Base-by-base conservation (phyloP, 768 basidiomycete genomes). In the Obba rivulosa region DNA sequence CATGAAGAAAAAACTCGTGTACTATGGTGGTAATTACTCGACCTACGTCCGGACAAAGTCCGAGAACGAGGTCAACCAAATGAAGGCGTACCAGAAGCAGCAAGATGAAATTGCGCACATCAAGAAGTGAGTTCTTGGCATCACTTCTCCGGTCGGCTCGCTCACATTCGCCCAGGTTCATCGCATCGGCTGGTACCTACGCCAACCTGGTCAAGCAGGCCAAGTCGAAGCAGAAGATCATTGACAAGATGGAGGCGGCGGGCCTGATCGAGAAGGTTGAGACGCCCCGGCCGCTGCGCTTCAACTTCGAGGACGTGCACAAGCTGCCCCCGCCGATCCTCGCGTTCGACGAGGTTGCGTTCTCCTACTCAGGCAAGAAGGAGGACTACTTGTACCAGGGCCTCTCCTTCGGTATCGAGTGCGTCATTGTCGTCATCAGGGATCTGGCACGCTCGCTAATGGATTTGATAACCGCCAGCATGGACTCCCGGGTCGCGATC, bases 221-320 rank as follows among this genome's bases (percentile, higher is more conserved):
- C 57, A 97, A 99, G 73, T 97, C 94, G 43, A 99, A 99, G 68
- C 95, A 99, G 69, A 99, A 99, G 80, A 98, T 99, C 55, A 95
- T 99, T 69, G 95, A 99, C 77, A 99, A 99, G 81, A 99, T 99
- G 95, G 96, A 99, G 76, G 95, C 95, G 22, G 95, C 94, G 13
- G 95, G 95, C 53, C 77, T 99, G 37, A 78, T 99, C 63, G 92
- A 99, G 69, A 92, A 92, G 71, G 72, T 96, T 50, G 92, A 94
- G 62, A 65, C 66, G 3, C 75, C 78, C 31, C 82, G 79, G 57
- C 80, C 80, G 14, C 75, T 99, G 28, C 75, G 81, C 43, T 99
- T 98, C 80, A 85, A 95, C 78, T 99, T 98, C 60, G 95, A 98
- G 68, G 92, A 95, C 59, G 81, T 97, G 54, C 76, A 78, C 59